These are phyloP conservation scores for Lichtheimia hyalospora DNA, from an alignment of 371 early-diverging fungal genomes.

Conservation along the genomic window DNA sequence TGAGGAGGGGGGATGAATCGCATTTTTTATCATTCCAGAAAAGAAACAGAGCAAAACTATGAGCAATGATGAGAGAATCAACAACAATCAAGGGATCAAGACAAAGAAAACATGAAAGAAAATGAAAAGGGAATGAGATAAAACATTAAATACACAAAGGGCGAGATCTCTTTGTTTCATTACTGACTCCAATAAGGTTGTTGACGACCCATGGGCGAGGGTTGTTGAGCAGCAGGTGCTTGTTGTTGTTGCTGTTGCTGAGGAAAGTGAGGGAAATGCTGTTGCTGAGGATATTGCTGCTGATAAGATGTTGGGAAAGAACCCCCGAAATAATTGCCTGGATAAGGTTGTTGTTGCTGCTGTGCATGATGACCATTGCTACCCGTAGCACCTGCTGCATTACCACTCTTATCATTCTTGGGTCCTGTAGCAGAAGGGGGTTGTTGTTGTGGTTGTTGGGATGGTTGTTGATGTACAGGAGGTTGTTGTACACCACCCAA, in stretches of 20 bases:
- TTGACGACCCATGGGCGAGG: constrained; percentile 5
- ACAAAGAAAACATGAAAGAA: too few species aligned
- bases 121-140: too few species aligned
- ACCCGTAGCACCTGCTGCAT: constrained; percentile 16
- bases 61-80: too few species aligned
- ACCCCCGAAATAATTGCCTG: constrained; percentile 1
- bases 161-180: not conserved
- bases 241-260: constrained; percentile 14
- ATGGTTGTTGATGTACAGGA: not conserved
- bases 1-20: too few species aligned
- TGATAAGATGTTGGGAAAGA: constrained; percentile 9
- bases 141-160: constrained; percentile 2
- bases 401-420: not conserved
- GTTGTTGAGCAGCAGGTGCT: constrained; percentile 9
- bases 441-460: not conserved
- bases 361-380: constrained; percentile 16
- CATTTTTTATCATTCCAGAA: too few species aligned
- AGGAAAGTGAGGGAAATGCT: constrained; percentile 12
- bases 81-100: too few species aligned
- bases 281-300: constrained; percentile 14
- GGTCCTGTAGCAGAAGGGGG: not conserved
- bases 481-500: constrained; percentile 3
- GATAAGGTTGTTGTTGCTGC: constrained; percentile 16
- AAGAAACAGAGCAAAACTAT: too few species aligned
- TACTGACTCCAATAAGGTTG: constrained; percentile 18